Conservation (phyloP, 2,329 filamentous ascomycete species). For the Zymoseptoria ardabiliae region DNA sequence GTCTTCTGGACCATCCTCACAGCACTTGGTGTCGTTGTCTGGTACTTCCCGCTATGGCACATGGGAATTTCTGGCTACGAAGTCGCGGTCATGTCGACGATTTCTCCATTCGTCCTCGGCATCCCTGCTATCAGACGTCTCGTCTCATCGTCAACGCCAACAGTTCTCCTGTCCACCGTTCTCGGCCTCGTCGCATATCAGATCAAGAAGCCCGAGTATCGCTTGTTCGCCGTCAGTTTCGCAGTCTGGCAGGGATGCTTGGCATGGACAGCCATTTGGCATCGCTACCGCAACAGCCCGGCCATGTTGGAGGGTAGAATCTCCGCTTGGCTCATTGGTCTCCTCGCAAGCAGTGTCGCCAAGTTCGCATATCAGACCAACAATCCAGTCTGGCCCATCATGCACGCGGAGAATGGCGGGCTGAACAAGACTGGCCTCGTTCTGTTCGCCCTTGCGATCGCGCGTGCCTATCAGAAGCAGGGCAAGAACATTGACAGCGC, state of each 20-base stretch:
- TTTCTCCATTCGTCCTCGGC: conserved; percentile 72
- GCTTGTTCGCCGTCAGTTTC: conserved; percentile 75
- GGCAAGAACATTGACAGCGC: conserved; percentile 43
- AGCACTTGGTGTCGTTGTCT: conserved; percentile 78
- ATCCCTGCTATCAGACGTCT: conserved; percentile 62
- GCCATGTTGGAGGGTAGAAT: conserved; percentile 73
- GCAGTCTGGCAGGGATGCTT: conserved; percentile 74
- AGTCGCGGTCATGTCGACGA: conserved; percentile 73
- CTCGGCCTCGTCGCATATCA: conserved; percentile 73
- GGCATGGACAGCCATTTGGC: conserved; percentile 76
- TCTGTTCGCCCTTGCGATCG: conserved; percentile 66
- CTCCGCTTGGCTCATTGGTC: conserved; percentile 69
- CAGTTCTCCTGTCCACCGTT: conserved; percentile 70
- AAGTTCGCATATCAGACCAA: conserved; percentile 94
- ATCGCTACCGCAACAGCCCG: conserved; percentile 66
- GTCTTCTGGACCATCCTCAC: conserved; percentile 95
- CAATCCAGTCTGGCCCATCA: conserved; percentile 93
- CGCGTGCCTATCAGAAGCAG: conserved; percentile 65
- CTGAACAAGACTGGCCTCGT: conserved; percentile 80
- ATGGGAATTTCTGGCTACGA: conserved; percentile 99
- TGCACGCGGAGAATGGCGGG: conserved; percentile 83
- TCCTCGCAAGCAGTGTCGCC: conserved; percentile 76
- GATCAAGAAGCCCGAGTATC: conserved; percentile 61
- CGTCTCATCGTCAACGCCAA: conserved; percentile 52
- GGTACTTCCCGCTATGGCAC: conserved; percentile 98